A percentile compares a stretch with the other conserved stretches of the same genome.
Evolutionary conservation across 495 filamentous ascomycete genomes (phyloP).

Genomic region (Penicillium taxi): DNA sequence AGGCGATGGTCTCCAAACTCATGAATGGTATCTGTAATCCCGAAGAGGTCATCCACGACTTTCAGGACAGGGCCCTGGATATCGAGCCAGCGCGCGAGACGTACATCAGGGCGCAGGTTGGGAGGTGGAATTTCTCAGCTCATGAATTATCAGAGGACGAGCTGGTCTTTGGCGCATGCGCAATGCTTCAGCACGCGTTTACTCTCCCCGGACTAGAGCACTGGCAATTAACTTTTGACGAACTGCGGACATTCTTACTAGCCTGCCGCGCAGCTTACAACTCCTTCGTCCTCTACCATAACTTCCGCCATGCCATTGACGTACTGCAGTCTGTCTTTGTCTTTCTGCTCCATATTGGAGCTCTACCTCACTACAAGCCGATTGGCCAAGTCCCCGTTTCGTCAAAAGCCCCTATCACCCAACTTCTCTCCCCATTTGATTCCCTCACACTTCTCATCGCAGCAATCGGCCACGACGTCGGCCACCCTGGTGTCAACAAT

Average conservation of each 20-base stretch:
- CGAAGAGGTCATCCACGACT: slow-evolving; percentile 47
- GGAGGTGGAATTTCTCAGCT: slow-evolving; percentile 78
- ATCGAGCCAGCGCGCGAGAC: slow-evolving; percentile 50
- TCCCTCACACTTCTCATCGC: slow-evolving; percentile 83
- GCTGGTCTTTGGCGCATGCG: slow-evolving; percentile 64
- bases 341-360: slow-evolving; percentile 78
- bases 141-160: slow-evolving; percentile 87
- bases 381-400: slow-evolving; percentile 14
- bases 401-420: slow-evolving; percentile 55
- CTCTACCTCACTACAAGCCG: slow-evolving; percentile 57
- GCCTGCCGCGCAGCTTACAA: slow-evolving; percentile 87
- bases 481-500: slow-evolving; percentile 97
- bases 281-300: slow-evolving; percentile 94
- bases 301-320: slow-evolving; percentile 94
- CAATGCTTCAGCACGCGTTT: slow-evolving; percentile 87
- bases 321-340: slow-evolving; percentile 90
- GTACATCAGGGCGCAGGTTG: slow-evolving; percentile 60
- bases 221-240: slow-evolving; percentile 73
- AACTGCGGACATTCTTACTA: slow-evolving; percentile 70
- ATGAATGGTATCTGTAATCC: slow-evolving; percentile 87
- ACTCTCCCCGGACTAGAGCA: slow-evolving; percentile 69
- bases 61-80: slow-evolving; percentile 35
- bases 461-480: slow-evolving; percentile 94
- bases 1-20: slow-evolving; percentile 82
- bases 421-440: slow-evolving; percentile 73